Evolutionary conservation across 805 yeast species (phyloP).

Genomic region (Kluyveromyces starmeri): DNA sequence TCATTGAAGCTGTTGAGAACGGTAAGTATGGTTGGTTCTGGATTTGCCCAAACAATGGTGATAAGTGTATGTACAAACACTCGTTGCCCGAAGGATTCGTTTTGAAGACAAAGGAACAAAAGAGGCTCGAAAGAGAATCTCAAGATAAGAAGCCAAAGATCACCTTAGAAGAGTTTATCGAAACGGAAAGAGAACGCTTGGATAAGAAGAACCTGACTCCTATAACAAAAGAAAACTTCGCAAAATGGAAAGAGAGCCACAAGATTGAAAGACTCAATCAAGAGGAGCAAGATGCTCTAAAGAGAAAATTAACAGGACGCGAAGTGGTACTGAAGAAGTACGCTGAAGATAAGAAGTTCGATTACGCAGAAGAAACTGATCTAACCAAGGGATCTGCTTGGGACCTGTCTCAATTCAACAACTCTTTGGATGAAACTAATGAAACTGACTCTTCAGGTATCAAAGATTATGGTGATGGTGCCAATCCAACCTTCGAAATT

Average conservation of each 20-base stretch:
- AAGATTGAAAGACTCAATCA: conserved; percentile 43
- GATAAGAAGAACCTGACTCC: conserved; percentile 73
- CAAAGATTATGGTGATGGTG: conserved; percentile 71
- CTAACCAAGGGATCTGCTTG: conserved; percentile 32
- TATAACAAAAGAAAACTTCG: conserved; percentile 71
- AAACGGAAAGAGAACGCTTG: conserved; percentile 80
- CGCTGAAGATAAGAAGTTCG: conserved; percentile 46
- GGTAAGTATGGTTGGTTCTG: conserved; percentile 99
- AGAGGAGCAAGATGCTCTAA: conserved; percentile 33
- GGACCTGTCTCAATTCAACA: conserved; percentile 36
- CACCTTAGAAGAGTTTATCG: conserved; percentile 91
- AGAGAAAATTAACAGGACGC: conserved; percentile 53
- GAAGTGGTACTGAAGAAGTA: conserved; percentile 58
- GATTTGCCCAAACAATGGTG: conserved; percentile 93
- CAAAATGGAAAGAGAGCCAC: conserved; percentile 73
- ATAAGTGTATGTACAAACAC: conserved; percentile 88
- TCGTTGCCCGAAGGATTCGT: conserved; percentile 95
- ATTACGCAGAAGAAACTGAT: conserved; percentile 35
- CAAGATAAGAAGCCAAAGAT: conserved; percentile 79
- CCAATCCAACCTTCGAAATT: conserved; percentile 30
- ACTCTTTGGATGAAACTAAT: conserved; percentile 30
- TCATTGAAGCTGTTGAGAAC: conserved; percentile 94
- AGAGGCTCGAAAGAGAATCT: conserved; percentile 79
- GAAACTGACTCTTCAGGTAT: conserved; percentile 34
- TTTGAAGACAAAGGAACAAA: conserved; percentile 93